These are phyloP conservation scores for Mortierella sp. DNA, from an alignment of 371 early-diverging fungal genomes.

Conservation along the genomic window DNA sequence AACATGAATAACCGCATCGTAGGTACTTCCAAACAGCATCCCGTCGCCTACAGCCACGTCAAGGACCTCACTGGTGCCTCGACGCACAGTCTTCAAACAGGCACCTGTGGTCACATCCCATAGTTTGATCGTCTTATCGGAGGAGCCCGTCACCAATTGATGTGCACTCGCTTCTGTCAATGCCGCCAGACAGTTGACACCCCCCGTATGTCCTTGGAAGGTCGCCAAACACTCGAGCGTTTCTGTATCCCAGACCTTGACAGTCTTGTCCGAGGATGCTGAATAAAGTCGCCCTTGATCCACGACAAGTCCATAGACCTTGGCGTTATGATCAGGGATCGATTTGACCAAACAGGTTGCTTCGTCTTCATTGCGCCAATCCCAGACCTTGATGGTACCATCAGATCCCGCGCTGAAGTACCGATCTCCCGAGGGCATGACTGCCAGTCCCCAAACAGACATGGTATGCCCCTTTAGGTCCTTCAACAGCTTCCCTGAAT, in stretches of 20 bases:
- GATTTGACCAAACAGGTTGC: conserved; percentile 42
- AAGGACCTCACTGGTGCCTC: conserved; percentile 68
- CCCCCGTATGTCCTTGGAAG: conserved; percentile 72
- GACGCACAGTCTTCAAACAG: conserved; percentile 62
- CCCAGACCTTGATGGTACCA: conserved; percentile 74
- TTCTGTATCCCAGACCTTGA: conserved; percentile 73
- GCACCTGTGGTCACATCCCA: conserved; percentile 72
- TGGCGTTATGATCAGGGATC: conserved; percentile 65
- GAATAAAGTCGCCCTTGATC: conserved; percentile 64
- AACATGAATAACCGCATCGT: conserved; percentile 74
- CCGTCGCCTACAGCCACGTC: conserved; percentile 67
- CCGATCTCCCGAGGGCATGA: conserved; percentile 59
- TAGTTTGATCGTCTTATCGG: conserved; percentile 72
- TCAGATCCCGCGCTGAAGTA: conserved; percentile 75
- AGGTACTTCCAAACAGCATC: conserved; percentile 73
- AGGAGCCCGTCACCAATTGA: conserved; percentile 66
- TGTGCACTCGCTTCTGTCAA: conserved; percentile 55
- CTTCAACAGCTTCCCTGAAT: conserved; percentile 61
- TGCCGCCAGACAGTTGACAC: conserved; percentile 69
- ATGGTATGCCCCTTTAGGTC: conserved; percentile 67
- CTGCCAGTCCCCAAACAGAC: conserved; percentile 77
- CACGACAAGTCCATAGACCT: conserved; percentile 69
- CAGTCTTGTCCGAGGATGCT: conserved; percentile 74
- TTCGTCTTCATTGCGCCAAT: conserved; percentile 44
- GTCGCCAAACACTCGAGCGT: conserved; percentile 67